These are phyloP conservation scores for Mycogone perniciosa DNA, from an alignment of 2,329 filamentous ascomycete species.

Conservation along the genomic window DNA sequence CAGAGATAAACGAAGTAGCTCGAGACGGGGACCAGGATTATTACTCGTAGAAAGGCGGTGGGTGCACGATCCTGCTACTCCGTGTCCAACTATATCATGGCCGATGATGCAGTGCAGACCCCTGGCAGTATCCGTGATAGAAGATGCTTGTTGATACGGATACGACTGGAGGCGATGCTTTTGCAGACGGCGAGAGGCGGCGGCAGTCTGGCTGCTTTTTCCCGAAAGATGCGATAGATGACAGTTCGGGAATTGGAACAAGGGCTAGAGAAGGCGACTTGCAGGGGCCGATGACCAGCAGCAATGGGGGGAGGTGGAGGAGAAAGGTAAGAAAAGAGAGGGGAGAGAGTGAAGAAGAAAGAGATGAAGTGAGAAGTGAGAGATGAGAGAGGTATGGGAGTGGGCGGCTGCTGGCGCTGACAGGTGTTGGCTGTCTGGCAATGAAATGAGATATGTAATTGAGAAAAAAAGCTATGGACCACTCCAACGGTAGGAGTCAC, in stretches of 20 bases:
- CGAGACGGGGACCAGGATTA: not conserved
- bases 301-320: conserved; percentile 6
- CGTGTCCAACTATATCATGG: conserved; percentile 2
- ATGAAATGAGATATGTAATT: too few species aligned
- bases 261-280: conserved; percentile 11
- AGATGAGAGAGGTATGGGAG: not conserved
- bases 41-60: conserved; percentile 5
- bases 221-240: conserved; percentile 8
- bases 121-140: not conserved
- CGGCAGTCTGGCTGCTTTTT: conserved; percentile 5
- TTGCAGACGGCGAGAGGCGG: not conserved
- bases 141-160: not conserved
- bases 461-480: too few species aligned
- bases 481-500: too few species aligned
- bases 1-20: not conserved
- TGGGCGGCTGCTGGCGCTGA: too few species aligned
- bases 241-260: conserved; percentile 13
- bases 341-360: not conserved
- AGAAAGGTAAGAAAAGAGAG: conserved; percentile 4
- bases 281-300: conserved; percentile 9
- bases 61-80: conserved; percentile 1
- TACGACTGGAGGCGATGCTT: not conserved
- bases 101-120: not conserved
- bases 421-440: too few species aligned
- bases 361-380: conserved; percentile 4